A percentile compares a stretch with the other conserved stretches of the same genome.
Evolutionary conservation across 2,329 filamentous ascomycete species (phyloP).

Genomic region (Sclerotinia trifoliorum): DNA sequence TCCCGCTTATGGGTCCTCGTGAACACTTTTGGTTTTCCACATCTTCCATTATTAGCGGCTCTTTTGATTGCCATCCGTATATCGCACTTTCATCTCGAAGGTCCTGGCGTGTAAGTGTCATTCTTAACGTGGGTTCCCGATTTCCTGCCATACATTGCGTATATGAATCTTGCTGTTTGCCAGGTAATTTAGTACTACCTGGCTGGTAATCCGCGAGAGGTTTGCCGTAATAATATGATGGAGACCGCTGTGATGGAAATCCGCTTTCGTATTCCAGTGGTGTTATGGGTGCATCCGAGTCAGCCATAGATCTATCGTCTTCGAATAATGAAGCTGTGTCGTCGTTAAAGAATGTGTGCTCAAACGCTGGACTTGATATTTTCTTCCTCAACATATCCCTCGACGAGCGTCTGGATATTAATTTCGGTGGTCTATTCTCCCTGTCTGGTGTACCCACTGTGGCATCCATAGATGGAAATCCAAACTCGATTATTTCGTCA

Average conservation of each 20-base stretch:
- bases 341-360: slow-evolving; percentile 58
- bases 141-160: slow-evolving; percentile 56
- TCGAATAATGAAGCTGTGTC: slow-evolving; percentile 57
- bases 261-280: slow-evolving; percentile 33
- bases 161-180: slow-evolving; percentile 42
- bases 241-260: slow-evolving; percentile 36
- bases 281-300: slow-evolving; percentile 53
- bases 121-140: slow-evolving; percentile 91
- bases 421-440: slow-evolving; percentile 35
- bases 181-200: slow-evolving; percentile 33
- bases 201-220: slow-evolving; percentile 43
- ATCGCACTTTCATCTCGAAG: slow-evolving; percentile 72
- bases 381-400: slow-evolving; percentile 33
- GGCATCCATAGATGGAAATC: slow-evolving; percentile 69
- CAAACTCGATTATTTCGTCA: slow-evolving; percentile 91
- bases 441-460: slow-evolving; percentile 41
- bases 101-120: slow-evolving; percentile 91
- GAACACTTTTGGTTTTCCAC: slow-evolving; percentile 53
- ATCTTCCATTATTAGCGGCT: slow-evolving; percentile 56
- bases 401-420: slow-evolving; percentile 26
- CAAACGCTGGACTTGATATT: slow-evolving; percentile 47
- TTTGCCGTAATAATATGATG: slow-evolving; percentile 34
- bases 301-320: slow-evolving; percentile 54
- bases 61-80: slow-evolving; percentile 65
- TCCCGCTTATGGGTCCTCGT: slow-evolving; percentile 40